Evolutionary conservation across 176 grass and related monocot species (phyloP), one percentile per base, ranked within the genome.

Genomic region (Eleusine coracana): DNA sequence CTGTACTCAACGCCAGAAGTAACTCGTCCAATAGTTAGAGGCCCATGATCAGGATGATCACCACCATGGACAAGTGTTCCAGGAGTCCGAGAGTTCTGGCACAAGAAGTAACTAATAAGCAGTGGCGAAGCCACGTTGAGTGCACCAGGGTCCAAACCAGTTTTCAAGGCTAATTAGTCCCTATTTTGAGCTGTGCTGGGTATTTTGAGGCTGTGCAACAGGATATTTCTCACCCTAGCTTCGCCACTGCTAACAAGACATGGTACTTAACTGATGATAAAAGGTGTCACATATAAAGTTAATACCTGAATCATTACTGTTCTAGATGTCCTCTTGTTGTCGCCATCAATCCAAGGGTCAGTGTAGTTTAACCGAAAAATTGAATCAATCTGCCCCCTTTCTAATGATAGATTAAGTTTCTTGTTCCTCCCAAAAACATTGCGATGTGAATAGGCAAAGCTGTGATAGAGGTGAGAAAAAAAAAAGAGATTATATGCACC

Each of bases 341-440:
- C 97, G 9, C 91, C 87, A 68, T 99, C 87, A 59, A 99, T 99
- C 97, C 97, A 99, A 55, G 97, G 96, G 81, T 96, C 91, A 75
- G 87, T 99, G 79, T 94, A 99, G 81, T 92, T 96, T 60, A 99
- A 80, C 46, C 87, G 83, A 84, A 90, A 96, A 72, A 99, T 90
- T 15, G 96, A 99, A 89, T 99, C 96, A 52, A 92, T 96, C 80
- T 99, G 96, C 16, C 91, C 93, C 78, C 96, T 96, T 81, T 99
- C 91, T 48, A 99, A 34, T n/a, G 87, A 96, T 29, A 99, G 87
- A 89, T 96, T 96, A 45, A 96, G 62, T 61, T 99, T 96, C 71
- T 99, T 95, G 75, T 96, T 99, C 85, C 91, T 94, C 83, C 91
- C 96, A 86, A 99, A 99, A 56, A 99, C 85, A 87, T 99, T 99